Base-by-base conservation (phyloP, 1,284 basidiomycete species). In the Ganoderma lingzhi region DNA sequence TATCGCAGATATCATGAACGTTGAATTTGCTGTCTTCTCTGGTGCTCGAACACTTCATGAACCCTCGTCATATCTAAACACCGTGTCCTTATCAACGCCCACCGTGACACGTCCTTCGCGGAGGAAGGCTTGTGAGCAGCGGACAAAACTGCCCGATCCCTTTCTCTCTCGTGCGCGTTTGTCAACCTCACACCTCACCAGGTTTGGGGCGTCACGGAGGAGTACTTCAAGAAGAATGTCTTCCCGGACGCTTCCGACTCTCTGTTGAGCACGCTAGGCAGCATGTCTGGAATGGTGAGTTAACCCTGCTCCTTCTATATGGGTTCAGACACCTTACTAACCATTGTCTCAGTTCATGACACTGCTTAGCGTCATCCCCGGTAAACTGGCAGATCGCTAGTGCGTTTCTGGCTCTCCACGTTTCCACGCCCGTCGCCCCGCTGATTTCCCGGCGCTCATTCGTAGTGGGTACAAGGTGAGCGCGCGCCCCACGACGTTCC, bases 151-250 rank as follows among this genome's bases (percentile, higher is more conserved):
- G 71, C 74, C 70, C 61, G 65, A 35, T 35, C 8, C 35, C 45
- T 48, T 62, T 51, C 12, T 14, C 63, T 41, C 64, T 60, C 39
- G 39, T 48, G 60, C 65, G 53, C 39, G 55, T 44, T 55, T 63
- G 51, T 58, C 42, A 61, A 72, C 71, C 72, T 77, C 69, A 75
- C 70, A 42, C 42, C 14, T 32, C 41, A 41, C 10, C 67, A 75
- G 74, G 70, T 71, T 60, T 75, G 74, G 74, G 74, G 74, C 41
- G 74, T 75, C 56, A 73, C 72, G n/a, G 68, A 75, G 62, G 69
- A 67, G 63, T 75, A 75, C 70, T 72, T 73, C 60, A 70, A 71
- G 56, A 66, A 70, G 55, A 64, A 73, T 56, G 69, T 75, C 15
- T 71, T 75, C 56, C 70, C 74, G 9, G 74, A 72, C 63, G 72